Evolutionary conservation across 164 flowering plant species (phyloP), one percentile per base, ranked within the genome.

Genomic region (Tetrastigma voinierianum): DNA sequence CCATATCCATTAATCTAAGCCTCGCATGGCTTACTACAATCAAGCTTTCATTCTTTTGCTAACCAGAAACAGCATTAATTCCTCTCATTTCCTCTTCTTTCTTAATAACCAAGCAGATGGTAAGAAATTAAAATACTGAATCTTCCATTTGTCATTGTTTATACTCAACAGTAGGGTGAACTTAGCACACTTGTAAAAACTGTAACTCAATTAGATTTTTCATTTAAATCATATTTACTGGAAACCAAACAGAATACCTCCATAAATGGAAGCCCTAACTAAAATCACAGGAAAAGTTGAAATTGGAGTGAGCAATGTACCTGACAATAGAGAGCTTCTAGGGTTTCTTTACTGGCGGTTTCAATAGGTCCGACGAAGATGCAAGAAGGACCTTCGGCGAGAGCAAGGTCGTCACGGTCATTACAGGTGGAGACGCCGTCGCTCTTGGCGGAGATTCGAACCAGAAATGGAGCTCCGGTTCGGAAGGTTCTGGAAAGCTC

Each of bases 241-340:
- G 40, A 32, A 32, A 32, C 40, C 40, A 32, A 32, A 32, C 40
- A 32, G 40, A 32, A 3, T 32, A 32, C 40, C 0, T 32, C 40
- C 40, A 32, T 7, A 32, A 32, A 32, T 32, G 40, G 40, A 32
- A 32, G 40, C 40, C 40, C 40, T 32, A 32, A 32, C 40, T 32
- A 7, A 7, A 32, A 32, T 32, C 40, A 32, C 40, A 7, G 7
- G 40, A 32, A 7, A 32, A 32, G 67, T 46, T 12, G 21, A 40
- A 48, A 40, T 21, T 13, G 13, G 25, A 51, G 46, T 3, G 3
- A 10, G 14, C 51, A 15, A 20, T 40, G 6, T 69, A 88, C 98
- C 65, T 93, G 98, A 54, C 76, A 77, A 67, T 93, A 91, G 54
- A 93, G 97, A 61, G 98, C 98, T 81, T 91, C 97, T 1, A 91